Percentiles rank a stretch among this genome's conserved stretches.
Conservation (phyloP, 2,329 filamentous ascomycete species). For the Scedosporium aurantiacum region DNA sequence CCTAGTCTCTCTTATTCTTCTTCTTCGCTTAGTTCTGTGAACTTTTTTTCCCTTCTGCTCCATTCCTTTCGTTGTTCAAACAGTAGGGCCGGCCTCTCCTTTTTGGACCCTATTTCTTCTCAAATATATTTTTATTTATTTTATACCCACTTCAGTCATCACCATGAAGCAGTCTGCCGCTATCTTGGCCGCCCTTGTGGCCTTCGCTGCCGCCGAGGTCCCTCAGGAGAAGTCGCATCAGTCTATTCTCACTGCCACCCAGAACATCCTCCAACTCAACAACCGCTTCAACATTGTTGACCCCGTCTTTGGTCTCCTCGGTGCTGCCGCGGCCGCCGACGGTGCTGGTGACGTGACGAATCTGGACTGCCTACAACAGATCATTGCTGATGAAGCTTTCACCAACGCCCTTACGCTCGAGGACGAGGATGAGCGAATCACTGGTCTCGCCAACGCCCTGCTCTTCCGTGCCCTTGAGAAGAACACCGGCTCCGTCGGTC, state of each 20-base stretch:
- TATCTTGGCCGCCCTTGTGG: slow-evolving; percentile 9
- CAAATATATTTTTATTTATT: not conserved
- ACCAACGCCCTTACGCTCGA: slow-evolving; percentile 38
- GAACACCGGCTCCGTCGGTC: slow-evolving; percentile 30
- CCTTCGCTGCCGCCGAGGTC: slow-evolving; percentile 22
- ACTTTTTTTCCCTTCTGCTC: slow-evolving; percentile 10
- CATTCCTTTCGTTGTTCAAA: slow-evolving; percentile 8
- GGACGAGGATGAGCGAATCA: slow-evolving; percentile 22
- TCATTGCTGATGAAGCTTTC: slow-evolving; percentile 40
- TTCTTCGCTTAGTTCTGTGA: slow-evolving; percentile 14
- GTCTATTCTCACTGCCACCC: slow-evolving; percentile 29
- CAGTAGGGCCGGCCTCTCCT: slow-evolving; percentile 12
- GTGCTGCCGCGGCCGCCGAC: slow-evolving; percentile 35
- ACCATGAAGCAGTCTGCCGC: slow-evolving; percentile 11
- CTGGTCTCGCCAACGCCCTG: slow-evolving; percentile 36
- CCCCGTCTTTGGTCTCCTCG: slow-evolving; percentile 38
- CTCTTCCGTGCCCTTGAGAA: slow-evolving; percentile 38
- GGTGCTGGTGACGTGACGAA: slow-evolving; percentile 21
- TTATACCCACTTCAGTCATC: not conserved
- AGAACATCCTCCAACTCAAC: slow-evolving; percentile 28
- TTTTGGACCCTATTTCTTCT: slow-evolving; percentile 5
- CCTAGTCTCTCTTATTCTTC: slow-evolving; percentile 3
- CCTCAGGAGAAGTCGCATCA: slow-evolving; percentile 43
- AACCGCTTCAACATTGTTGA: slow-evolving; percentile 37
- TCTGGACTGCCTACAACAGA: slow-evolving; percentile 27